These are phyloP conservation scores for Fusarium tricinctum DNA, from an alignment of 2,329 filamentous ascomycete species.

Conservation along the genomic window DNA sequence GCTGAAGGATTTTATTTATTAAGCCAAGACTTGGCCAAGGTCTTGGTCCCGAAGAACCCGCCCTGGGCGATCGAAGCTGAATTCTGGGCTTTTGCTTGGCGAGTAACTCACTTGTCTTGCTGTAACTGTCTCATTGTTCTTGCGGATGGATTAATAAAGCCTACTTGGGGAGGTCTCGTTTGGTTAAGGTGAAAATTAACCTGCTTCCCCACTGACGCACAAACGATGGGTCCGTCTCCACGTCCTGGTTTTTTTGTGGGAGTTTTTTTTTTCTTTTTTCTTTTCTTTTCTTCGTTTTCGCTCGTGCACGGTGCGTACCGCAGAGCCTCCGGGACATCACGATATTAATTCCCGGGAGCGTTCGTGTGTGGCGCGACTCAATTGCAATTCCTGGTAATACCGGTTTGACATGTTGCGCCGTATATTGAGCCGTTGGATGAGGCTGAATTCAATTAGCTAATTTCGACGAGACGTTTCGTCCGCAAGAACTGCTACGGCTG, in stretches of 20 bases:
- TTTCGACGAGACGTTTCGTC: constrained; percentile 7
- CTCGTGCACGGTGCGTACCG: constrained; percentile 1
- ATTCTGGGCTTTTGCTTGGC: constrained; percentile 17
- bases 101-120: neutral
- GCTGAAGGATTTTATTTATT: neutral
- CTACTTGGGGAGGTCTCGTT: no score
- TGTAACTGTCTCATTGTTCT: no score
- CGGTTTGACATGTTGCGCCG: neutral
- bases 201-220: constrained; percentile 4
- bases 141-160: no score
- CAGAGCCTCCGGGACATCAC: constrained; percentile 26
- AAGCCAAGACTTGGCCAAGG: constrained; percentile 23
- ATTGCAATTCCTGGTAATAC: neutral
- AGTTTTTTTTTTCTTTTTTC: neutral
- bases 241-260: neutral
- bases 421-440: neutral
- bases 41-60: constrained; percentile 3
- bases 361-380: neutral
- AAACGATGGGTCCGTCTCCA: constrained; percentile 3
- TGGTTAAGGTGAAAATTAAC: neutral
- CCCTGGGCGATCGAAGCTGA: constrained; percentile 28
- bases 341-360: constrained; percentile 1
- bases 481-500: no score
- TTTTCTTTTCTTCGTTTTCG: neutral
- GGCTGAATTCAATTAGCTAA: neutral